These are phyloP conservation scores for Hymenoscyphus linearis DNA, from an alignment of 2,329 filamentous ascomycete genomes.

Conservation along the genomic window DNA sequence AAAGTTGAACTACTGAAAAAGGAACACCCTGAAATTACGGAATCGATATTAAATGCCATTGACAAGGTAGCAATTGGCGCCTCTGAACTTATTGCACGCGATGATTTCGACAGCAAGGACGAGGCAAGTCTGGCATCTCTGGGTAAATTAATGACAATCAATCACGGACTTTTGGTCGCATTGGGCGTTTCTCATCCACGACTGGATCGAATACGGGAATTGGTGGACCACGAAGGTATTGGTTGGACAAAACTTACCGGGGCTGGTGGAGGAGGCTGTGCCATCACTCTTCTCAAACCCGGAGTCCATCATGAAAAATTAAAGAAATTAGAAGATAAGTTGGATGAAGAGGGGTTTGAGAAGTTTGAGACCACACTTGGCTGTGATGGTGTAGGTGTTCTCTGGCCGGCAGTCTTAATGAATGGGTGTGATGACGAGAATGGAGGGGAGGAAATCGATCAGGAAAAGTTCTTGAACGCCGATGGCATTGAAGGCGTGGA, in stretches of 20 bases:
- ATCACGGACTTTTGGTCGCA: conserved; percentile 87
- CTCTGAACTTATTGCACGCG: conserved; percentile 48
- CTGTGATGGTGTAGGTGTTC: conserved; percentile 86
- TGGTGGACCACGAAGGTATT: conserved; percentile 82
- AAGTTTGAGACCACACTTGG: conserved; percentile 87
- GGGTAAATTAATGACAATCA: conserved; percentile 86
- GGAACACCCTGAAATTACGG: conserved; percentile 70
- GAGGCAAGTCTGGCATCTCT: conserved; percentile 63
- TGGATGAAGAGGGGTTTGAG: conserved; percentile 68
- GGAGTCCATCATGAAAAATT: conserved; percentile 53
- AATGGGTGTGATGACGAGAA: conserved; percentile 74
- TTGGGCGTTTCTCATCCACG: conserved; percentile 92
- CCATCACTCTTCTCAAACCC: conserved; percentile 81
- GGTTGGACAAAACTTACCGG: conserved; percentile 98
- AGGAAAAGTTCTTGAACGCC: conserved; percentile 81
- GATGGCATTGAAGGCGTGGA: conserved; percentile 83
- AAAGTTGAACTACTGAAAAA: conserved; percentile 74
- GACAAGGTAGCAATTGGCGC: conserved; percentile 62
- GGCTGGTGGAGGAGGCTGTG: conserved; percentile 91
- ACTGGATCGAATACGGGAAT: conserved; percentile 82
- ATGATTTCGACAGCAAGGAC: conserved; percentile 62
- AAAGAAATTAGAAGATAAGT: conserved; percentile 56
- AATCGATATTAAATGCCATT: conserved; percentile 78
- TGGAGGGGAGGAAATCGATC: conserved; percentile 87
- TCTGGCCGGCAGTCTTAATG: conserved; percentile 87